Evolutionary conservation across 257 asterid species (phyloP).

Genomic region (Capsicum rhomboideum): DNA sequence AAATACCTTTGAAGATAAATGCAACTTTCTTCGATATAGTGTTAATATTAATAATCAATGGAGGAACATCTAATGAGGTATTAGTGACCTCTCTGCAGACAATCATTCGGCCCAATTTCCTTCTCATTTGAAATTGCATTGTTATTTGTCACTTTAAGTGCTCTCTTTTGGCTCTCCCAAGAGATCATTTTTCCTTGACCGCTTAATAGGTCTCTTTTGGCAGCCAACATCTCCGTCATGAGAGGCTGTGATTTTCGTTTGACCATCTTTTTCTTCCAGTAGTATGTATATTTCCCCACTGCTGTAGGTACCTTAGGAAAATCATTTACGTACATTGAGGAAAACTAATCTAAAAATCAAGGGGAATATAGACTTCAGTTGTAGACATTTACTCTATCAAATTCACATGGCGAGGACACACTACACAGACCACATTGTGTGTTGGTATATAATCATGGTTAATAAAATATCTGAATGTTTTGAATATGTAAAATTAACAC

Average conservation of each 20-base stretch:
- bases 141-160: constrained; percentile 6
- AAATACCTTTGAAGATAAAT: constrained; percentile 38
- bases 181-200: constrained; percentile 30
- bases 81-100: constrained; percentile 4
- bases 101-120: constrained; percentile 16
- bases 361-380: too few species aligned
- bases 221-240: constrained; percentile 18
- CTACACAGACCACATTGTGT: too few species aligned
- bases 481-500: too few species aligned
- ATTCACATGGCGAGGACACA: too few species aligned
- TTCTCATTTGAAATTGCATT: constrained; percentile 3
- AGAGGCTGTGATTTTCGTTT: constrained; percentile 30
- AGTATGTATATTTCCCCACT: constrained; percentile 40
- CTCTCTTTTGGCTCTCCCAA: constrained; percentile 18
- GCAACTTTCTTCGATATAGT: constrained; percentile 23
- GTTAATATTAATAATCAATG: constrained; percentile 15
- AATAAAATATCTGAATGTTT: too few species aligned
- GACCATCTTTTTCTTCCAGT: constrained; percentile 42
- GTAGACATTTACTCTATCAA: too few species aligned
- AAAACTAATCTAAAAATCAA: too few species aligned
- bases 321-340: constrained; percentile 13
- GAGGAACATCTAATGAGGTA: constrained; percentile 11
- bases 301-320: constrained; percentile 30
- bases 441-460: too few species aligned
- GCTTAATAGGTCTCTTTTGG: constrained; percentile 28